These are phyloP conservation scores for Eucalyptus lansdowneana DNA, from an alignment of 345 rosid genomes.

Conservation along the genomic window DNA sequence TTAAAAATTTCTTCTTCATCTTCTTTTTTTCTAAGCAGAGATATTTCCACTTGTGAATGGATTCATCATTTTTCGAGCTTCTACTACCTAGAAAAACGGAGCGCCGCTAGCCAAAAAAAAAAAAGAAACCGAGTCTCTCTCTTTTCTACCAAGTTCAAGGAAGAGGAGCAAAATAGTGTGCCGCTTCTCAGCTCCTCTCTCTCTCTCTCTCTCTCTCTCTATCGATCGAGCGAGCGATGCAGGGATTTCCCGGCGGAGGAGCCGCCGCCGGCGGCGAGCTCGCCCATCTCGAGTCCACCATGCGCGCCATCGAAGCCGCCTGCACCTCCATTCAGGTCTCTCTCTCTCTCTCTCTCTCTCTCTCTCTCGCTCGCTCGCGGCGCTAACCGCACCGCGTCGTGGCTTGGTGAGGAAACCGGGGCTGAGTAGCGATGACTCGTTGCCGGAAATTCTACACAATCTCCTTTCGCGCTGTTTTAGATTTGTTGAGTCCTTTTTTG, in stretches of 20 bases:
- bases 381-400: not conserved
- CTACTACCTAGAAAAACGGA: not conserved
- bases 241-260: conserved; percentile 24
- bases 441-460: not conserved
- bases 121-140: not conserved
- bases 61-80: not conserved
- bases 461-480: not conserved
- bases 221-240: conserved; percentile 7
- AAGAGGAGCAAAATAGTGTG: not conserved
- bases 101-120: not conserved
- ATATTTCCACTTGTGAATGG: not conserved
- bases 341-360: not conserved
- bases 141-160: not conserved
- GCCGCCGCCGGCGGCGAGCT: conserved; percentile 29
- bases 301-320: conserved; percentile 94
- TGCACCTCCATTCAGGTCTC: conserved; percentile 85
- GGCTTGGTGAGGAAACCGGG: not conserved
- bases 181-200: not conserved
- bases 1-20: too few species aligned
- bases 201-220: not conserved
- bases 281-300: conserved; percentile 67
- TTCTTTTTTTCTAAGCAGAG: too few species aligned
- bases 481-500: not conserved
- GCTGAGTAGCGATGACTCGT: not conserved
- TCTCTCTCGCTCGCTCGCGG: not conserved